Conservation (phyloP, 768 basidiomycete genomes). For the Kwoniella bestiolae region DNA sequence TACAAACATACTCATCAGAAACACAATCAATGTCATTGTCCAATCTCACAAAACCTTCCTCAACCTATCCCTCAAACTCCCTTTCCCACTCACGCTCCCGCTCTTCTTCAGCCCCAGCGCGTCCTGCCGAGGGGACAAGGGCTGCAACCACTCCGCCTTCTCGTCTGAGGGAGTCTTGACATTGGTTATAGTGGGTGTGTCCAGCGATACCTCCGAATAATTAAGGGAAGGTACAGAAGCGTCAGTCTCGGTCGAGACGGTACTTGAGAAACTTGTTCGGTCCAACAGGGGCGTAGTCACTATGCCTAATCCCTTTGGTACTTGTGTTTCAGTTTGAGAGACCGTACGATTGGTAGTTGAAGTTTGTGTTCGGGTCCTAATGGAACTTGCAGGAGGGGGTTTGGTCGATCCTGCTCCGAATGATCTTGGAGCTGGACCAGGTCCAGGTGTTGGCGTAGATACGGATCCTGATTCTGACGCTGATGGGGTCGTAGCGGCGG, state of each 20-base stretch:
- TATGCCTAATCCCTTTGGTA: constrained; percentile 10
- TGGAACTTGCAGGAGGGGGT: constrained; percentile 2
- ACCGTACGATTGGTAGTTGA: background rate
- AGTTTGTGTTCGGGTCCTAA: background rate
- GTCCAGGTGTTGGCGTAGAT: too few species aligned
- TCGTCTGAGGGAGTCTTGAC: constrained; percentile 15
- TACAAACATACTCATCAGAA: too few species aligned
- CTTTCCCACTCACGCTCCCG: background rate
- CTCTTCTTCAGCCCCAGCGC: background rate
- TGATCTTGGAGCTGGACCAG: background rate
- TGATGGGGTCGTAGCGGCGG: constrained; percentile 27
- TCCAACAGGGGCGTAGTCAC: constrained; percentile 8
- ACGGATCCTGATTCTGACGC: too few species aligned
- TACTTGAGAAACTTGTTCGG: constrained; percentile 23
- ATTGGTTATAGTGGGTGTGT: constrained; percentile 3
- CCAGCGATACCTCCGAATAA: constrained; percentile 14
- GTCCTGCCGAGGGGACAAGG: background rate
- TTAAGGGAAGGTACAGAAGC: constrained; percentile 11
- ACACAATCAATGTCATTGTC: too few species aligned
- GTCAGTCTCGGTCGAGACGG: constrained; percentile 9
- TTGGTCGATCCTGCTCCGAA: constrained; percentile 17
- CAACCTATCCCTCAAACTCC: constrained; percentile 14
- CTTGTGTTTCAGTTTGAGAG: background rate
- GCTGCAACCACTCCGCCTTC: constrained; percentile 11
- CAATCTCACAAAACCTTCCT: constrained; percentile 9